A percentile compares a stretch with the other conserved stretches of the same genome.
These are phyloP conservation scores for Volvox carteri DNA, from an alignment of 163 green algal species.

Conservation along the genomic window DNA sequence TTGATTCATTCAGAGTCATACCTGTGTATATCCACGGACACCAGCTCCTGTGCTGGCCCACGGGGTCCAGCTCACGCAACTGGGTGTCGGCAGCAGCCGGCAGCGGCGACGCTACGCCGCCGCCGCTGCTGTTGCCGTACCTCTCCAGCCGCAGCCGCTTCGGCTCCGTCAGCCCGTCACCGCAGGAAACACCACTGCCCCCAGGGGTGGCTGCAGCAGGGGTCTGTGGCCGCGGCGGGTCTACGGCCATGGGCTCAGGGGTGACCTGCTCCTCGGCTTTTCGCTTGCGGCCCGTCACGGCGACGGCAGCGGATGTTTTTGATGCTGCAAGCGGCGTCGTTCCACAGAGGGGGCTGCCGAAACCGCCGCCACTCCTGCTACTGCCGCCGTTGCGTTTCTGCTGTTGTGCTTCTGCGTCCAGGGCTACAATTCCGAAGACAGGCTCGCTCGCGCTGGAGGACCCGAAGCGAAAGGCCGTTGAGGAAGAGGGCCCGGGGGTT, in stretches of 20 bases:
- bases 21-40: constrained; percentile 69
- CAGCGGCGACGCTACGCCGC: background rate
- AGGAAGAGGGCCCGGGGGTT: constrained; percentile 20
- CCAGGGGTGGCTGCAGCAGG: background rate
- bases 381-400: background rate
- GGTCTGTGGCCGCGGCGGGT: background rate
- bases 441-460: background rate
- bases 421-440: constrained; percentile 41
- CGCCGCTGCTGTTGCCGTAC: background rate
- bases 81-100: background rate
- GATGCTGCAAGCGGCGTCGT: background rate
- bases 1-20: constrained; percentile 1
- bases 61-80: constrained; percentile 58
- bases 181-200: background rate
- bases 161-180: background rate
- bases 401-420: constrained; percentile 17
- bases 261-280: constrained; percentile 10
- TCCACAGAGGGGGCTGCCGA: background rate
- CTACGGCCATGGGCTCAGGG: background rate
- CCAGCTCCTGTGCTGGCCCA: constrained; percentile 62
- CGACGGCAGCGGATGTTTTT: background rate
- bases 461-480: constrained; percentile 38
- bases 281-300: constrained; percentile 22
- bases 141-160: constrained; percentile 16
- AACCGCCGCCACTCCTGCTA: background rate